Percentiles rank a stretch among this genome's conserved stretches.
Evolutionary conservation across 73 alveolate species (phyloP).

Genomic region (Breviolum minutum): DNA sequence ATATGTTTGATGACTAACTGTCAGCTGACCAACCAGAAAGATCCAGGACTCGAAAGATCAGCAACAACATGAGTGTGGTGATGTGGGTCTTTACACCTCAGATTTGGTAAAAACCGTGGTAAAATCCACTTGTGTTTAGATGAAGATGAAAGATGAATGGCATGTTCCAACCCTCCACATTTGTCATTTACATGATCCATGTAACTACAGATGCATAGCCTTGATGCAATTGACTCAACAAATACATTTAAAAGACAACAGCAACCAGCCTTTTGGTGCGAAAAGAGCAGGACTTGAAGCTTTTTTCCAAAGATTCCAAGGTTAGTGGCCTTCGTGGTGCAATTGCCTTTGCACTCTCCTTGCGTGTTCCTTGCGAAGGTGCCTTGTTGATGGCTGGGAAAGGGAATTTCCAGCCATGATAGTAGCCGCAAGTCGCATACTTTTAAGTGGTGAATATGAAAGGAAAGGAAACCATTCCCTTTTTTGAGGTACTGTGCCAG

Average conservation of each 20-base stretch:
- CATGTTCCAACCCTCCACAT: too few relatives aligned
- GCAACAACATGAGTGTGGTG: slow-evolving; percentile 88
- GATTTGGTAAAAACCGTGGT: neutral
- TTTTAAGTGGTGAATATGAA: too few relatives aligned
- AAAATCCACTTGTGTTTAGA: neutral
- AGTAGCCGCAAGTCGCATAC: too few relatives aligned
- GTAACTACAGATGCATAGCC: neutral
- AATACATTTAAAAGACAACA: neutral
- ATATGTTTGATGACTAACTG: too few relatives aligned
- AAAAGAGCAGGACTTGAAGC: neutral
- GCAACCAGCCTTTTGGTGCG: too few relatives aligned
- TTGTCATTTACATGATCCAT: too few relatives aligned
- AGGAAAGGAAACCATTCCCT: neutral
- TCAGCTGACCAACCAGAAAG: neutral
- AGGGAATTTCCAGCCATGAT: too few relatives aligned
- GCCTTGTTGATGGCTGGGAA: neutral
- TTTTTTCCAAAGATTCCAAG: neutral
- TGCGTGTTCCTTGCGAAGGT: slow-evolving; percentile 94
- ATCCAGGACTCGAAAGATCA: slow-evolving; percentile 79
- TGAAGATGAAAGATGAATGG: neutral
- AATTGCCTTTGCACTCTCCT: slow-evolving; percentile 82
- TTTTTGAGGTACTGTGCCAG: neutral
- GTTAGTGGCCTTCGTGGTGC: slow-evolving; percentile 93
- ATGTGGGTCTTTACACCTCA: slow-evolving; percentile 56
- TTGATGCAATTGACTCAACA: neutral